phyloP scores from a whole-genome alignment of 108 stramenopile species.

The Skeletonema marinoi region DNA sequence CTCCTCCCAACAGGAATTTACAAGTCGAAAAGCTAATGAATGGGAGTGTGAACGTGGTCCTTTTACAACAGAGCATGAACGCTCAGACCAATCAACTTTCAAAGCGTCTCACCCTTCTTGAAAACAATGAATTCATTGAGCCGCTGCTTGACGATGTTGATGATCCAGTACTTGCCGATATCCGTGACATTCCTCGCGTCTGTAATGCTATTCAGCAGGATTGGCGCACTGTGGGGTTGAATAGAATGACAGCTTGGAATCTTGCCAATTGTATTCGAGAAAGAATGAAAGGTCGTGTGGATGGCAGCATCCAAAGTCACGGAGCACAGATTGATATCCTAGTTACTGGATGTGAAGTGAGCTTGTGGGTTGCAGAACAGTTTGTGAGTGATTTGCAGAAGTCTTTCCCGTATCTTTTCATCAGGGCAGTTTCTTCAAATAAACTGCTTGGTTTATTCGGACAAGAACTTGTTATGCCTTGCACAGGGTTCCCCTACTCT shows the following conservation, averaged over 20 bases:
- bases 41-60: constrained; percentile 35
- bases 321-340: constrained; percentile 50
- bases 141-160: constrained; percentile 31
- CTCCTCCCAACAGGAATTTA: constrained; percentile 43
- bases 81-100: constrained; percentile 13
- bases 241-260: constrained; percentile 59
- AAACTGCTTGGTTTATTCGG: constrained; percentile 64
- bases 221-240: constrained; percentile 45
- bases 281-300: constrained; percentile 38
- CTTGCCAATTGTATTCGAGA: constrained; percentile 46
- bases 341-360: constrained; percentile 64
- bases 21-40: constrained; percentile 43
- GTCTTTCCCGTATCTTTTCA: constrained; percentile 53
- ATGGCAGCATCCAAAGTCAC: constrained; percentile 37
- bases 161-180: constrained; percentile 47
- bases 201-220: constrained; percentile 45
- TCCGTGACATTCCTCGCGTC: constrained; percentile 47
- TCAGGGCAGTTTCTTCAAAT: constrained; percentile 53
- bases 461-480: constrained; percentile 53
- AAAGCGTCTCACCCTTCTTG: constrained; percentile 42
- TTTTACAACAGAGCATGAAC: constrained; percentile 41
- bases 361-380: constrained; percentile 68
- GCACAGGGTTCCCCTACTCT: constrained; percentile 42
- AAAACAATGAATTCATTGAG: constrained; percentile 54
- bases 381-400: constrained; percentile 59